Evolutionary conservation across 2,329 filamentous ascomycete species (phyloP), one percentile per base, ranked within the genome.

Genomic region (Penicillium sp.): DNA sequence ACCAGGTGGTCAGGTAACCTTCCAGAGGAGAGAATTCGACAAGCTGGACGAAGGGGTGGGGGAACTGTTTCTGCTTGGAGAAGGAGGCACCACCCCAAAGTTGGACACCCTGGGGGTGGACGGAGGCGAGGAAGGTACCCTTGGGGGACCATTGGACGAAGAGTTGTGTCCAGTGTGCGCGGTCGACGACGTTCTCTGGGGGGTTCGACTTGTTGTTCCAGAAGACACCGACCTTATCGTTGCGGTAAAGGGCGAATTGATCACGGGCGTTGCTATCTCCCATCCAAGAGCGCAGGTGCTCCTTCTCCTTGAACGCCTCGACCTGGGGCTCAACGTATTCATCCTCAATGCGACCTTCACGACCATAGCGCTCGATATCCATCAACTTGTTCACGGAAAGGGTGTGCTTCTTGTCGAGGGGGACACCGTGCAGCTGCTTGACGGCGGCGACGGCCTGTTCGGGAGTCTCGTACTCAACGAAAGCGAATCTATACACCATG

Each of bases 141-240:
- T 90, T 87, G 44, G 95, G 95, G 55, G 95, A 98, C 95, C 95
- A 99, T 79, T 96, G 91, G 50, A 99, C 89, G 73, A 99, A 99
- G 37, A 91, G 91, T 78, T 99, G 95, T 59, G 95, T 99, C 95
- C 95, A 99, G 82, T 96, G 90, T 70, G 90, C 87, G 66, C 95
- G 89, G 71, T 98, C 93, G 56, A 99, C 91, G 37, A 97, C 85
- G 62, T 85, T 86, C 76, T 99, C 95, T 5, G 93, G 92, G 22
- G 83, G 77, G 59, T 97, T 93, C 77, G 90, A 93, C 79, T 96
- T 95, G 82, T 96, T 96, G 81, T 98, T 98, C 93, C 93, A 99
- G 83, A 90, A 96, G 6, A 99, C 90, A 58, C 92, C 93, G 37
- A 99, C 95, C 61, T 88, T 89, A 52, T 99, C 95, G 66, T 88